Base-by-base conservation (phyloP, 2,329 filamentous ascomycete genomes). In the Pseudogymnoascus destructans region DNA sequence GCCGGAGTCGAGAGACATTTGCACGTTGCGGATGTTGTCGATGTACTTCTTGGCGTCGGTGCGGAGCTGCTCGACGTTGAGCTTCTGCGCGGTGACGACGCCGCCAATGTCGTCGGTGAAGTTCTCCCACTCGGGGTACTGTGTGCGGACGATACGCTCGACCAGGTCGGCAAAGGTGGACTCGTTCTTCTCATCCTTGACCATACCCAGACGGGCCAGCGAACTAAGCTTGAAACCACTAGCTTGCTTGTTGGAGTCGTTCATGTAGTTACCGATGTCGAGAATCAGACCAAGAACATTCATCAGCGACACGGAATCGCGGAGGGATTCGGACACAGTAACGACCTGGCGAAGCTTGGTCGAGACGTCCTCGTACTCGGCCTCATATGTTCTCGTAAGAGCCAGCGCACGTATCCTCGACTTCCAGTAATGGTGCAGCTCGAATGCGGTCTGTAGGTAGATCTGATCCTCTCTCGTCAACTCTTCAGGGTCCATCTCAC, bases 251-350 rank as follows among this genome's bases (percentile, higher is more conserved):
- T 96, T 97, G 58, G 91, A 86, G 70, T 97, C 93, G 76, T 98
- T 98, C 93, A 98, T 98, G 78, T 95, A 98, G 73, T 98, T 98
- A 72, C 93, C 93, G 68, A 98, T 95, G 71, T 96, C 92, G 66
- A 98, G 77, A 72, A 98, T 98, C 62, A 97, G 79, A 60, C 92
- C 91, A 59, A 98, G 81, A 52, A 98, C 90, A 64, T 95, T 96
- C 85, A 97, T 95, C 66, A 98, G 75, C 23, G 89, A 87, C 23
- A 95, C 89, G 1, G 91, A 96, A 69, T 95, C 90, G 54, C 92
- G 82, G 58, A 98, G 75, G 8, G 89, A 87, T 73, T 97, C 92
- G 3, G 91, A 92, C 7, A 95, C 90, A 27, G 76, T 75, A 33
- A 95, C 87, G n/a, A 98, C 83, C 61, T 93, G 84, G 63, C 85